Base-by-base conservation (phyloP, 2,329 filamentous ascomycete genomes). In the Leptosphaerulina australis region DNA sequence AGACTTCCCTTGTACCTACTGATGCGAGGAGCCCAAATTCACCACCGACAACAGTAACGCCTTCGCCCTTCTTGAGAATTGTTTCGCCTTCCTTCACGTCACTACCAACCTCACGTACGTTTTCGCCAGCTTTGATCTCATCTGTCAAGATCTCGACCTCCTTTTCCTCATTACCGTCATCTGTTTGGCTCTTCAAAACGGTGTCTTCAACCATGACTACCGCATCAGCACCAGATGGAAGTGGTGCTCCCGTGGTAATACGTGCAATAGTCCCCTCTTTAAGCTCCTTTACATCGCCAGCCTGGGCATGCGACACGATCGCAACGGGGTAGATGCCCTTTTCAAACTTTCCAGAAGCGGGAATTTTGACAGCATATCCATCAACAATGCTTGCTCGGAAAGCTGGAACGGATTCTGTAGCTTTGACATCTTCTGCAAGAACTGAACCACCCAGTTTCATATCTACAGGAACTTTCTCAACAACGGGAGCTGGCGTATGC, bases 171-270 rank as follows among this genome's bases (percentile, higher is more conserved):
- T 80, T 81, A 0, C 86, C 89, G 60, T 96, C 90, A 0, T 88
- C 86, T 0, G 91, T 94, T 72, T 84, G 85, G 1, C 83, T 86
- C 53, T 83, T 84, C 4, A 99, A 78, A 0, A 86, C 75, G 0
- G 94, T 99, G 66, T 97, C 94, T 75, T 99, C 94, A 0, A 99
- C 94, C 91, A 95, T 97, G 36, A 97, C 87, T 4, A 99, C 92
- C 0, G 93, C 88, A 20, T 90, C 96, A 2, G 94, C 91, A 0
- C 92, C 91, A 0, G 86, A 86, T 1, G 94, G 94, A 0, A 99
- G 77, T 9, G 94, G 93, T 5, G 94, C 94, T 0, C 94, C 94
- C 0, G 94, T 99, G 0, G 94, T 99, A 61, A 99, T 96, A 36
- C 94, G 83, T 0, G 93, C 88, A 44, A 97, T 87, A 57, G 91